phyloP scores from a whole-genome alignment of 2,329 filamentous ascomycete genomes.

The Calonectria naviculata region DNA sequence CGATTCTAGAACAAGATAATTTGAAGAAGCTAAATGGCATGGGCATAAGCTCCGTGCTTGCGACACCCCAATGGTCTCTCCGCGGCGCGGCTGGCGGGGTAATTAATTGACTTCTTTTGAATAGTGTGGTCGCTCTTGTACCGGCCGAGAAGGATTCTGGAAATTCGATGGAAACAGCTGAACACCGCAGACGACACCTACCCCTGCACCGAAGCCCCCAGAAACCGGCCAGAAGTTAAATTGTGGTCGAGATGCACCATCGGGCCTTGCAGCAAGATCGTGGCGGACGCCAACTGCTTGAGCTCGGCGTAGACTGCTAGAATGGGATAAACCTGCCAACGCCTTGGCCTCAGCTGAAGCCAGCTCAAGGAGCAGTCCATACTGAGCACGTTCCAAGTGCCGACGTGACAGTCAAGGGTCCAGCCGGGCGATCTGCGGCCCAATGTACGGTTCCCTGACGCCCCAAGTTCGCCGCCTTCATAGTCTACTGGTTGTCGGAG shows the following conservation, averaged over 20 bases:
- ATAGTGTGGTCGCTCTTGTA: constrained; percentile 17
- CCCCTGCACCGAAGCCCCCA: constrained; percentile 38
- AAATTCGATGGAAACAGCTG: constrained; percentile 30
- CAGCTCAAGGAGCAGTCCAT: constrained; percentile 27
- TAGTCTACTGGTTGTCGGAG: constrained; percentile 4
- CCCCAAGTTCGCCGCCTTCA: neutral
- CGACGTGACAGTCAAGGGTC: constrained; percentile 26
- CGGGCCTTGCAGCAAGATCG: constrained; percentile 28
- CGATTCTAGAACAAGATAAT: neutral
- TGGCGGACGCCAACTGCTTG: constrained; percentile 30
- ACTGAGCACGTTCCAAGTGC: constrained; percentile 34
- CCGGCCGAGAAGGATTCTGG: constrained; percentile 39
- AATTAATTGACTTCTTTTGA: constrained; percentile 10
- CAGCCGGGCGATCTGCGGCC: constrained; percentile 36
- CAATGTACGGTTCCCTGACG: constrained; percentile 26
- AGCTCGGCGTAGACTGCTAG: constrained; percentile 36
- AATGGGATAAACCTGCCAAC: constrained; percentile 34
- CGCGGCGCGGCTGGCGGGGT: constrained; percentile 2
- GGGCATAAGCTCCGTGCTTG: neutral
- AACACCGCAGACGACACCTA: constrained; percentile 6
- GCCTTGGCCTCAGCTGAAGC: constrained; percentile 18
- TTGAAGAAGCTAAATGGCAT: neutral
- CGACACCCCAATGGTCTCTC: neutral
- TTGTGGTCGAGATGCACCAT: constrained; percentile 16
- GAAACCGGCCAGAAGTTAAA: constrained; percentile 32